These are phyloP conservation scores for Cystofilobasidium capitatum DNA, from an alignment of 768 basidiomycete genomes.

Conservation along the genomic window DNA sequence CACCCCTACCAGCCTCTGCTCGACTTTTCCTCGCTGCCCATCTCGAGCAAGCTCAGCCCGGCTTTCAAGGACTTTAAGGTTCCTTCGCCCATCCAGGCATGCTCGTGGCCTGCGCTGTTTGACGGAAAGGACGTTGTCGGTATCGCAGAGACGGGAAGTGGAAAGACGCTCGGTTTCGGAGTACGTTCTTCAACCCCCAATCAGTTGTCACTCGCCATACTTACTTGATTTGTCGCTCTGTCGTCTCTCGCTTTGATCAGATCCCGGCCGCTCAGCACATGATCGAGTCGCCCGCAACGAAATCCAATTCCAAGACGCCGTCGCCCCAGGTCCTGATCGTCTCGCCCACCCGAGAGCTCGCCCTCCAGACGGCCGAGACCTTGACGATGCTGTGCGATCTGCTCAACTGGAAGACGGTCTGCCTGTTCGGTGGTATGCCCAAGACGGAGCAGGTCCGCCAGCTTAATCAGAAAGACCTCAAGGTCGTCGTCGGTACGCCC, in stretches of 20 bases:
- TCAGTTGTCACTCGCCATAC: too few relatives aligned
- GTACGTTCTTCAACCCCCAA: conserved; percentile 39
- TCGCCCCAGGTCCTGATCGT: conserved; percentile 56
- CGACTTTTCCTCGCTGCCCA: conserved; percentile 61
- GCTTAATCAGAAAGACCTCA: conserved; percentile 50
- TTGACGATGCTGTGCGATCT: conserved; percentile 64
- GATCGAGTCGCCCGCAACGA: neutral
- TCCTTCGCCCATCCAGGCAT: conserved; percentile 92
- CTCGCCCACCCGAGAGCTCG: conserved; percentile 91
- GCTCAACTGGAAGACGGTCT: conserved; percentile 63
- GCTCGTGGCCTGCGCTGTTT: conserved; percentile 83
- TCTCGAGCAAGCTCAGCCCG: conserved; percentile 53
- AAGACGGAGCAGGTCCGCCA: conserved; percentile 71
- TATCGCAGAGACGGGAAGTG: conserved; percentile 86
- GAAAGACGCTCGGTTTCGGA: conserved; percentile 93
- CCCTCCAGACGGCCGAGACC: conserved; percentile 85
- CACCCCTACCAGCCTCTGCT: conserved; percentile 55
- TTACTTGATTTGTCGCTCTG: neutral
- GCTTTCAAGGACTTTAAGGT: conserved; percentile 66
- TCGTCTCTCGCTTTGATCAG: neutral
- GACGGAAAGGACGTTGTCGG: conserved; percentile 71
- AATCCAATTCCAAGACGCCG: conserved; percentile 27
- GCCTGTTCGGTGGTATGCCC: conserved; percentile 88
- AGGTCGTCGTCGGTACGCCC: conserved; percentile 85
- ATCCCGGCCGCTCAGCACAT: conserved; percentile 65